Evolutionary conservation across 1,139 yeast species (phyloP).

Genomic region (Kodamaea alishanica): DNA sequence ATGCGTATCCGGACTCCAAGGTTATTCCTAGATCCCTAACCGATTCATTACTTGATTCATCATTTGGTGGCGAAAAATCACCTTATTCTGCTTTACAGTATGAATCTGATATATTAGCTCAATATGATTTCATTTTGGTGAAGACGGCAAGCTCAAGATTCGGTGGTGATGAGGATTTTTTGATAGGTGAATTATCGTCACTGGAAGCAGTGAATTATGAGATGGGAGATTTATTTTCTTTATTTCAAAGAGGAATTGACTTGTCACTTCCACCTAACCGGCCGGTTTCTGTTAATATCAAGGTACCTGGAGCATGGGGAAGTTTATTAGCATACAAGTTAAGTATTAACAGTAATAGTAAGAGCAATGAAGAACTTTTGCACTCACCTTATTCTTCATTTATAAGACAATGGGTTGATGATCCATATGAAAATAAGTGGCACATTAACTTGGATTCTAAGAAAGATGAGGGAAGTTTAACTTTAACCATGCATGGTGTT

Average conservation of each 20-base stretch:
- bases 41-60: slow-evolving; percentile 44
- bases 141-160: slow-evolving; percentile 22
- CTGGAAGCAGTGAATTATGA: slow-evolving; percentile 19
- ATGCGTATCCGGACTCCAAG: slow-evolving; percentile 30
- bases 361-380: slow-evolving; percentile 12
- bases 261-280: slow-evolving; percentile 41
- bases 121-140: slow-evolving; percentile 50
- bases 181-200: slow-evolving; percentile 31
- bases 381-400: slow-evolving; percentile 50
- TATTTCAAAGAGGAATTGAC: slow-evolving; percentile 34
- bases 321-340: slow-evolving; percentile 57
- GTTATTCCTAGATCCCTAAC: slow-evolving; percentile 46
- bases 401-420: slow-evolving; percentile 62
- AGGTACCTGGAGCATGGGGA: slow-evolving; percentile 56
- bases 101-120: slow-evolving; percentile 28
- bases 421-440: slow-evolving; percentile 77
- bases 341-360: slow-evolving; percentile 18
- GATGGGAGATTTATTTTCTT: slow-evolving; percentile 32
- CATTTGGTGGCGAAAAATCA: slow-evolving; percentile 41
- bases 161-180: slow-evolving; percentile 30
- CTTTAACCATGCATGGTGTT: slow-evolving; percentile 61
- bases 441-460: slow-evolving; percentile 42
- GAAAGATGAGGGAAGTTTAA: slow-evolving; percentile 24
- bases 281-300: slow-evolving; percentile 47
- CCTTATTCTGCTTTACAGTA: slow-evolving; percentile 50